These are phyloP conservation scores for Piper longum DNA, from an alignment of 164 flowering plant genomes.

Conservation along the genomic window DNA sequence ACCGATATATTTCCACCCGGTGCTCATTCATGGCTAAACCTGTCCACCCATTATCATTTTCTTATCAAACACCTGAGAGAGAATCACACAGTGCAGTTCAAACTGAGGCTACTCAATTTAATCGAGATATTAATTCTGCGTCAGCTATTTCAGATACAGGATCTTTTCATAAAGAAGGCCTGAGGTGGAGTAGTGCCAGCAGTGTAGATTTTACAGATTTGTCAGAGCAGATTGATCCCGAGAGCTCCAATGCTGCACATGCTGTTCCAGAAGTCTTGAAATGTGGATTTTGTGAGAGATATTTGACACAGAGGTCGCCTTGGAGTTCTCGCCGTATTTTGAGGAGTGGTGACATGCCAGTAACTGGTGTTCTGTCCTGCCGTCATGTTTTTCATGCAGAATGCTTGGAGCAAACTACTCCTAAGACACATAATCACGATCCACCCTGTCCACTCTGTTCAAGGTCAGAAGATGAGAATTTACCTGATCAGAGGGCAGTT, in stretches of 20 bases:
- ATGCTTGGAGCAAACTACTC: constrained; percentile 73
- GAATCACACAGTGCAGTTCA: constrained; percentile 20
- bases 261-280: constrained; percentile 29
- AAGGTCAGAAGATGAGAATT: constrained; percentile 25
- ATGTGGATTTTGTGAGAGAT: constrained; percentile 66
- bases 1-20: constrained; percentile 41
- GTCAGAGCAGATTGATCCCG: constrained; percentile 46
- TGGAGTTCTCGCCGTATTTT: constrained; percentile 75
- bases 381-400: constrained; percentile 86
- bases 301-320: constrained; percentile 75
- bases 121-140: background rate
- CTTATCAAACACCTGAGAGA: constrained; percentile 17
- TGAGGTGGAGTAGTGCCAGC: constrained; percentile 46
- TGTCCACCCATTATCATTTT: constrained; percentile 56
- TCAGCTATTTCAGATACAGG: constrained; percentile 23
- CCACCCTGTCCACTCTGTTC: constrained; percentile 81
- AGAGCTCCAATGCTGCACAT: constrained; percentile 13
- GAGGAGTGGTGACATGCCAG: constrained; percentile 81
- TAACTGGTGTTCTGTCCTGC: constrained; percentile 77
- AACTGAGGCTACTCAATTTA: background rate
- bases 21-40: constrained; percentile 76
- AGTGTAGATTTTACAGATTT: constrained; percentile 53
- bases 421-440: constrained; percentile 49
- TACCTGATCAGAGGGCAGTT: constrained; percentile 23
- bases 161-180: constrained; percentile 29